Percentiles rank a stretch among this genome's conserved stretches.
phyloP scores from a whole-genome alignment of 495 filamentous ascomycete species.

The Pyrenula aspistea region DNA sequence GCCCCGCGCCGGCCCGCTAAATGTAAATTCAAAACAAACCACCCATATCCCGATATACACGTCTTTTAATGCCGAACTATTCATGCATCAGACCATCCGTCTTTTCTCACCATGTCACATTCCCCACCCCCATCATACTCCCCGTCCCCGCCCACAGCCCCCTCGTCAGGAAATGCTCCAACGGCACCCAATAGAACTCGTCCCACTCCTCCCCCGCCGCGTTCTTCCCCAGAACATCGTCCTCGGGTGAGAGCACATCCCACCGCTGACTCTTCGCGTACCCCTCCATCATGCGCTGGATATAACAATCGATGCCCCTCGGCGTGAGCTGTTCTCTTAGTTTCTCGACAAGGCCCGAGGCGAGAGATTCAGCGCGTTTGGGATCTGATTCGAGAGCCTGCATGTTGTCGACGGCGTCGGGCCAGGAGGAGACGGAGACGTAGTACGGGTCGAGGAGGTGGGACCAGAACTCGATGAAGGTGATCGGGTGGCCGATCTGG shows the following conservation, averaged over 20 bases:
- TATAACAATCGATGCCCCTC: background rate
- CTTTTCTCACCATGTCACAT: background rate
- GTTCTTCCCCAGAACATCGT: background rate
- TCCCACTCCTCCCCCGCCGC: background rate
- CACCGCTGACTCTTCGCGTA: background rate
- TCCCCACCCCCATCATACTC: background rate
- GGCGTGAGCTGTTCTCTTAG: background rate
- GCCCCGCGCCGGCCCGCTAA: too few relatives aligned
- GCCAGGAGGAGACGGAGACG: background rate
- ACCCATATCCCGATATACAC: too few relatives aligned
- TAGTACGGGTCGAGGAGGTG: background rate
- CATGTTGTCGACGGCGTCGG: background rate
- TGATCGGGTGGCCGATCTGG: slow-evolving; percentile 18
- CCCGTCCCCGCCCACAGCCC: background rate
- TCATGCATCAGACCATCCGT: too few relatives aligned
- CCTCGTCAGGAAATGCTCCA: background rate
- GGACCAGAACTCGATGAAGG: slow-evolving; percentile 6
- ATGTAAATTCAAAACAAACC: too few relatives aligned
- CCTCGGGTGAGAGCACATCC: background rate
- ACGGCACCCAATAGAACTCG: background rate
- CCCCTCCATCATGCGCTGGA: background rate
- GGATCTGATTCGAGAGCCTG: background rate
- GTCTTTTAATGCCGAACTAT: too few relatives aligned
- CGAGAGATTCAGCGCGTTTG: background rate
- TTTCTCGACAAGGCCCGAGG: background rate